Percentiles rank a stretch among this genome's conserved stretches.
These are phyloP conservation scores for Geotrichum reessii DNA, from an alignment of 1,139 yeast species.

Conservation along the genomic window DNA sequence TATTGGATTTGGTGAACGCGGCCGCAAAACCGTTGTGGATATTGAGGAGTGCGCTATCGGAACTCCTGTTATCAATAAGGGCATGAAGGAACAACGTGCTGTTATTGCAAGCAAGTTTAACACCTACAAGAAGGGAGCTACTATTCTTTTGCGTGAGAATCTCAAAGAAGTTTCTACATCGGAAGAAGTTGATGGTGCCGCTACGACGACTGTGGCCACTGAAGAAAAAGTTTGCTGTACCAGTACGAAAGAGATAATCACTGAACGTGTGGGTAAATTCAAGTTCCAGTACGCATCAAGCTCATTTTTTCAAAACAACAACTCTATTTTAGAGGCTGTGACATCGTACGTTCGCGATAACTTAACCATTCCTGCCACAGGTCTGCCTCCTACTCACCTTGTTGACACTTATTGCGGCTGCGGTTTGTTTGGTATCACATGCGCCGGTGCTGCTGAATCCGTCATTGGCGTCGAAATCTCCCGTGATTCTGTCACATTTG, in stretches of 20 bases:
- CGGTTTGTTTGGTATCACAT: conserved; percentile 84
- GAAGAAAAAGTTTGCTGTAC: conserved; percentile 45
- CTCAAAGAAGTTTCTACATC: conserved; percentile 33
- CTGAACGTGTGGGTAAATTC: conserved; percentile 57
- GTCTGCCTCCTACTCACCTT: conserved; percentile 49
- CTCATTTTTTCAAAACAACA: conserved; percentile 93
- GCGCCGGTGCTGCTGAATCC: conserved; percentile 69
- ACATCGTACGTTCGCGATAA: conserved; percentile 74
- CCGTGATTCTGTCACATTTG: conserved; percentile 85
- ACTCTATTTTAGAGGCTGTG: conserved; percentile 78
- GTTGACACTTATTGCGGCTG: conserved; percentile 98
- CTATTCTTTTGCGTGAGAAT: conserved; percentile 76
- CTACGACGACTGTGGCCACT: not conserved
- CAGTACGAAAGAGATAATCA: conserved; percentile 69
- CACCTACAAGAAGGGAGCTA: conserved; percentile 73
- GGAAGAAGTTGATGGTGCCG: conserved; percentile 30
- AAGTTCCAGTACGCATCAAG: conserved; percentile 87
- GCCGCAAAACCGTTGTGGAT: conserved; percentile 75
- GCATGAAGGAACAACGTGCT: conserved; percentile 64
- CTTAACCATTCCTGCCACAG: conserved; percentile 43
- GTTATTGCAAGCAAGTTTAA: conserved; percentile 47
- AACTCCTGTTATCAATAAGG: conserved; percentile 67
- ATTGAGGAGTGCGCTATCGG: conserved; percentile 93
- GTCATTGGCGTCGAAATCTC: conserved; percentile 94
- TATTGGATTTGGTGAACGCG: conserved; percentile 79